Conservation (phyloP, 2,329 filamentous ascomycete species). For the Rachicladosporium sp. region DNA sequence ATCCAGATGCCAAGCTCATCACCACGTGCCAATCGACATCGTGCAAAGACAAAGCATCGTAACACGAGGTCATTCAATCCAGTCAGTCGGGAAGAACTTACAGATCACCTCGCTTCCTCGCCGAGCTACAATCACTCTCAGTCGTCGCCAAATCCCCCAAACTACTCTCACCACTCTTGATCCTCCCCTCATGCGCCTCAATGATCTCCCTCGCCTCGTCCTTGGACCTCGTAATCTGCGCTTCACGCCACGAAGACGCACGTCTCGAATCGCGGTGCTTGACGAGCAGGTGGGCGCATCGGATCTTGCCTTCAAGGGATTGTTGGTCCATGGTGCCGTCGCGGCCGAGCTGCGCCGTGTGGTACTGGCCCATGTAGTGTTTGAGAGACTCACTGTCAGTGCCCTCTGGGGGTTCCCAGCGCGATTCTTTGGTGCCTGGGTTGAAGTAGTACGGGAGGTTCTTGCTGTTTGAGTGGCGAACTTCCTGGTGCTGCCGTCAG, state of each 20-base stretch:
- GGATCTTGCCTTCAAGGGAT: slow-evolving; percentile 64
- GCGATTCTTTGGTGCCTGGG: slow-evolving; percentile 67
- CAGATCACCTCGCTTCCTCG: slow-evolving; percentile 84
- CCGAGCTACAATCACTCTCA: slow-evolving; percentile 93
- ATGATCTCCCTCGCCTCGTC: slow-evolving; percentile 76
- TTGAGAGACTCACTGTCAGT: slow-evolving; percentile 90
- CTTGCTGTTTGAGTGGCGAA: slow-evolving; percentile 95
- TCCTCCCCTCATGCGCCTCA: slow-evolving; percentile 59
- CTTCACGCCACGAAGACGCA: slow-evolving; percentile 86
- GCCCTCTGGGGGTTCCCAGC: slow-evolving; percentile 84
- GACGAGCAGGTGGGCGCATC: slow-evolving; percentile 80
- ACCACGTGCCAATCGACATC: too few relatives aligned
- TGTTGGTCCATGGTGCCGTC: slow-evolving; percentile 18
- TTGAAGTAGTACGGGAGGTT: slow-evolving; percentile 99
- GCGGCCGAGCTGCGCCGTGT: slow-evolving; percentile 40
- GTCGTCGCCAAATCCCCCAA: slow-evolving; percentile 75
- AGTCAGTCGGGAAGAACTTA: slow-evolving; percentile 30
- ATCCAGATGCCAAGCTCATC: too few relatives aligned
- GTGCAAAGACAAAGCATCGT: too few relatives aligned
- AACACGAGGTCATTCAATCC: not conserved
- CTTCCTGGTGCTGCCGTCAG: slow-evolving; percentile 40
- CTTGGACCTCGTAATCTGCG: slow-evolving; percentile 75
- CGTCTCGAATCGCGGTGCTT: slow-evolving; percentile 85
- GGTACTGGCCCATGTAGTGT: slow-evolving; percentile 80
- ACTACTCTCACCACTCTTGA: slow-evolving; percentile 53